Conservation (phyloP, 371 early-diverging fungal genomes). For the Zancudomyces culisetae region DNA sequence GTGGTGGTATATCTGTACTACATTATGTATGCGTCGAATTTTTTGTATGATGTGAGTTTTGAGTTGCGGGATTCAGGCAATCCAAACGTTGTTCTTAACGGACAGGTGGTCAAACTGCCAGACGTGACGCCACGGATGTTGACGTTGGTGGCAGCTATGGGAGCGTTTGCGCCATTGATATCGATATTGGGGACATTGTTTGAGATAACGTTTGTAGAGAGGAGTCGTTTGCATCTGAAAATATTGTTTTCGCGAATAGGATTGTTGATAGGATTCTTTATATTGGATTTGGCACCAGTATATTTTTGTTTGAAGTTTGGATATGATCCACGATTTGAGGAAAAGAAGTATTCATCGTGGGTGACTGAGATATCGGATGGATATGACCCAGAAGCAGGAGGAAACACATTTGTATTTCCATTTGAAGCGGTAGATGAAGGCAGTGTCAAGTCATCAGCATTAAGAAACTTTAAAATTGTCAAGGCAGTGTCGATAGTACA, state of each 20-base stretch:
- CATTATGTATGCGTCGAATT: constrained; percentile 47
- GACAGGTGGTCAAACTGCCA: constrained; percentile 12
- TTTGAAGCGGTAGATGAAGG: not conserved
- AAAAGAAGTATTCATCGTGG: constrained; percentile 8
- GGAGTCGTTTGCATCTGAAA: constrained; percentile 35
- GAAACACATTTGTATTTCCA: not conserved
- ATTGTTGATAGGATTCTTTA: constrained; percentile 36
- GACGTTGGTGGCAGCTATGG: constrained; percentile 52
- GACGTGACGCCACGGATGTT: constrained; percentile 24
- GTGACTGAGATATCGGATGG: constrained; percentile 3
- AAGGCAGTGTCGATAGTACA: constrained; percentile 42
- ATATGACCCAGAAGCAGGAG: not conserved
- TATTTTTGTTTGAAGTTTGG: constrained; percentile 32
- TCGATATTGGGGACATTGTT: constrained; percentile 42
- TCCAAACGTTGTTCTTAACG: constrained; percentile 15
- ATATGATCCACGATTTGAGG: constrained; percentile 19
- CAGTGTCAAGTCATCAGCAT: constrained; percentile 25
- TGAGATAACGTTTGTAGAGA: constrained; percentile 48
- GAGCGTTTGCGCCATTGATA: constrained; percentile 44
- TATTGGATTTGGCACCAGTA: constrained; percentile 45
- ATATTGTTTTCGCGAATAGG: constrained; percentile 36
- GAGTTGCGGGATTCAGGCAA: constrained; percentile 14
- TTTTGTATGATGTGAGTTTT: constrained; percentile 33
- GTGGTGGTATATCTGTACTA: constrained; percentile 65
- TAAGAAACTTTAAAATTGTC: constrained; percentile 27